Evolutionary conservation across 768 basidiomycete genomes (phyloP).

Genomic region (Phallus indusiatus): DNA sequence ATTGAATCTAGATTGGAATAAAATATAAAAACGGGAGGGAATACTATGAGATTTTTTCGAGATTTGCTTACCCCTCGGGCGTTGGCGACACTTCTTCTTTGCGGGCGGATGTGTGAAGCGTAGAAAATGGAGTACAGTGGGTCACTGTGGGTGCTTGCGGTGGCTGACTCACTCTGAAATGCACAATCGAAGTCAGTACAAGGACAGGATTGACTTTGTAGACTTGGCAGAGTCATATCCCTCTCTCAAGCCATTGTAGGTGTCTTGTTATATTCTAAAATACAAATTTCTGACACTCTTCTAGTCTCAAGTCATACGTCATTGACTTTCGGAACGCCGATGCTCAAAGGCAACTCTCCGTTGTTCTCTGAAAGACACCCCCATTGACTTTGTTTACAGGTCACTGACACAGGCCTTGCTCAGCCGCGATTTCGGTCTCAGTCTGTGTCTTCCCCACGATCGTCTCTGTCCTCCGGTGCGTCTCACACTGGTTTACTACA

Average conservation of each 20-base stretch:
- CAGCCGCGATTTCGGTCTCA: slow-evolving; percentile 60
- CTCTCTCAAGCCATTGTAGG: slow-evolving; percentile 46
- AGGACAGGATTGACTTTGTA: slow-evolving; percentile 44
- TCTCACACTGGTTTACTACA: too few species aligned
- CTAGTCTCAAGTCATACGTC: slow-evolving; percentile 25
- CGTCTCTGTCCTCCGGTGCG: slow-evolving; percentile 82
- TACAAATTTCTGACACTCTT: neutral
- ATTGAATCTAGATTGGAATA: too few species aligned
- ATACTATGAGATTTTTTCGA: too few species aligned
- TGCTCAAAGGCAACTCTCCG: slow-evolving; percentile 49
- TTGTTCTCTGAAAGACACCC: neutral
- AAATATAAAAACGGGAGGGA: neutral
- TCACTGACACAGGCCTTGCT: slow-evolving; percentile 74
- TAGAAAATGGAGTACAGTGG: neutral
- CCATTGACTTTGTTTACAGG: slow-evolving; percentile 29
- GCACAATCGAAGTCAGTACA: slow-evolving; percentile 44
- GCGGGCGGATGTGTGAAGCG: too few species aligned
- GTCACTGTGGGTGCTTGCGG: neutral
- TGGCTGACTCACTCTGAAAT: slow-evolving; percentile 17
- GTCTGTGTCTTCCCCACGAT: slow-evolving; percentile 52
- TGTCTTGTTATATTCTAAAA: neutral
- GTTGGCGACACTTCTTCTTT: too few species aligned
- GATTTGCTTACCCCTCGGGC: too few species aligned
- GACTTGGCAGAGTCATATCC: slow-evolving; percentile 49
- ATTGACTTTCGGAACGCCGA: slow-evolving; percentile 72